These are phyloP conservation scores for Salvia hispanica DNA, from an alignment of 257 asterid species.

Conservation along the genomic window DNA sequence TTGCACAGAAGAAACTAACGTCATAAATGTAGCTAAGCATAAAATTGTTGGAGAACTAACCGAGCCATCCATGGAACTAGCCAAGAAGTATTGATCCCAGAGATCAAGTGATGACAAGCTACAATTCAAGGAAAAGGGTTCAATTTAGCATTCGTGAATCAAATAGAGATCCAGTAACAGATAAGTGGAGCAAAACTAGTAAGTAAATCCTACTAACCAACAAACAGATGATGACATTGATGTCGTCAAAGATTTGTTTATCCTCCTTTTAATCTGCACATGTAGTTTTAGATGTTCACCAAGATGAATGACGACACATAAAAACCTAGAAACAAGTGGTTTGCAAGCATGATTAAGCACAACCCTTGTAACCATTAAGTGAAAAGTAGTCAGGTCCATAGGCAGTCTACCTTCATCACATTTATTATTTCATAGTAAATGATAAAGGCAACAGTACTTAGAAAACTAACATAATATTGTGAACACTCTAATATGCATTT, in stretches of 20 bases:
- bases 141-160: constrained; percentile 47
- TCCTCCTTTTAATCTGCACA: constrained; percentile 56
- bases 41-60: constrained; percentile 53
- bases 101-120: constrained; percentile 70
- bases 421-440: neutral
- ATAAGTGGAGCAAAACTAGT: constrained; percentile 15
- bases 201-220: constrained; percentile 54
- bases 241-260: constrained; percentile 31
- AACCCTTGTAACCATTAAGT: neutral
- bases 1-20: constrained; percentile 8
- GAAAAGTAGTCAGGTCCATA: neutral
- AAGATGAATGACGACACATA: neutral
- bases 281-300: neutral
- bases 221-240: constrained; percentile 84
- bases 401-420: neutral
- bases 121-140: constrained; percentile 31
- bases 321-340: neutral
- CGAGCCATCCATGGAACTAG: constrained; percentile 98
- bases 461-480: neutral
- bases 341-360: neutral
- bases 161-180: constrained; percentile 17
- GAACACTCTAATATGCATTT: neutral
- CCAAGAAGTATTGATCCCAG: constrained; percentile 79
- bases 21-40: neutral
- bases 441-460: neutral